phyloP scores from a whole-genome alignment of 257 asterid genomes.

The Solanum piurae region DNA sequence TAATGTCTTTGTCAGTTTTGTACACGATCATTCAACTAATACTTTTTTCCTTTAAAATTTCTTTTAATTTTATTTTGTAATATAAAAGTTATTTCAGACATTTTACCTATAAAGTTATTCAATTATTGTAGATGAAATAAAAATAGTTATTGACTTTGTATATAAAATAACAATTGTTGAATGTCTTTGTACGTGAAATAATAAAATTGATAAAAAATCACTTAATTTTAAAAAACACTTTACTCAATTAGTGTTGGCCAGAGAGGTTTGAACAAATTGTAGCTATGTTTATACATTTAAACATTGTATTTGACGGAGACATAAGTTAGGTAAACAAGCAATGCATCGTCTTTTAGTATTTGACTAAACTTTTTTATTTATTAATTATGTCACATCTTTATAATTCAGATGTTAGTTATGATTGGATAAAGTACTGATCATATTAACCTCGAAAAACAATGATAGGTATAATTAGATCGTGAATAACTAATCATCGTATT shows the following conservation, averaged over 20 bases:
- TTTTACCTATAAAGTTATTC: no score
- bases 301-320: background rate
- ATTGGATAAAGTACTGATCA: background rate
- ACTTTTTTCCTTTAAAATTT: rapidly evolving
- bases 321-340: background rate
- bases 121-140: no score
- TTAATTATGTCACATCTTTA: background rate
- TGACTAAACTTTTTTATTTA: background rate
- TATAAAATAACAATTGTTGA: no score
- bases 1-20: background rate
- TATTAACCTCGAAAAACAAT: background rate
- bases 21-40: background rate
- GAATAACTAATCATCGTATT: background rate
- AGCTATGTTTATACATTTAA: background rate
- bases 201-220: background rate
- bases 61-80: no score
- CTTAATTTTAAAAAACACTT: background rate
- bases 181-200: rapidly evolving
- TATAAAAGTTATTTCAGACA: no score
- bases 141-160: no score
- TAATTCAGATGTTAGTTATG: background rate
- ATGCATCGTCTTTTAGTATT: background rate
- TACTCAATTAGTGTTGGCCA: background rate
- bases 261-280: background rate
- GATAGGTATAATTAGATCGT: background rate